These are phyloP conservation scores for Sporisorium scitamineum DNA, from an alignment of 1,284 basidiomycete genomes.

Conservation along the genomic window DNA sequence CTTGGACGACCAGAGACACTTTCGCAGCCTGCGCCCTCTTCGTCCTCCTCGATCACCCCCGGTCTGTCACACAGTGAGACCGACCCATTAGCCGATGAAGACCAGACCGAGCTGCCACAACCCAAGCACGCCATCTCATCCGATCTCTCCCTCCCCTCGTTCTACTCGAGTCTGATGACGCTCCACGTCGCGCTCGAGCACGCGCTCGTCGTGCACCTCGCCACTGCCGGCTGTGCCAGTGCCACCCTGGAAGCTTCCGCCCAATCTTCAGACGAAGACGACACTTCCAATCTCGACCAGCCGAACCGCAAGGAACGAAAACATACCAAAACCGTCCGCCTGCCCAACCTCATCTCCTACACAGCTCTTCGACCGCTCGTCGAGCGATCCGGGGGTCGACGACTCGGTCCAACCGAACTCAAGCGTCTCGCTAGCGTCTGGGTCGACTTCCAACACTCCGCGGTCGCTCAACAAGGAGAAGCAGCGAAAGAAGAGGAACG, in stretches of 20 bases:
- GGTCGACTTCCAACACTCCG: conserved; percentile 38
- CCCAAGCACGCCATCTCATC: conserved; percentile 29
- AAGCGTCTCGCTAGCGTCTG: conserved; percentile 57
- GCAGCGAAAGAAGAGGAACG: background rate
- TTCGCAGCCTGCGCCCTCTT: background rate
- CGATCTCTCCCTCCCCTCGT: conserved; percentile 49
- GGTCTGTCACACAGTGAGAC: conserved; percentile 17
- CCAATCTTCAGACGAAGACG: conserved; percentile 12
- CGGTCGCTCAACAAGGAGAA: background rate
- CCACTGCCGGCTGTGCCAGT: conserved; percentile 55
- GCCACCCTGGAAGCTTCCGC: conserved; percentile 38
- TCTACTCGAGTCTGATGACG: conserved; percentile 52
- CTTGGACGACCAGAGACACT: background rate
- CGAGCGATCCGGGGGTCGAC: conserved; percentile 57
- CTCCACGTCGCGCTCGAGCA: conserved; percentile 63
- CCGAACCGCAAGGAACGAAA: conserved; percentile 1
- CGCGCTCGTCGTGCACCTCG: conserved; percentile 63
- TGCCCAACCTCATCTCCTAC: conserved; percentile 62
- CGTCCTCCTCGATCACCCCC: background rate
- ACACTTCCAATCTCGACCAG: conserved; percentile 10
- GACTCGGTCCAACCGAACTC: conserved; percentile 51
- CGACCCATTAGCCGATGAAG: background rate
- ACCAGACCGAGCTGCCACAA: conserved; percentile 12
- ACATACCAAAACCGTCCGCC: conserved; percentile 37
- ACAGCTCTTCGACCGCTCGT: conserved; percentile 58